Evolutionary conservation across 2,329 filamentous ascomycete genomes (phyloP), one percentile per base, ranked within the genome.

Genomic region (Calonectria pauciramosa): DNA sequence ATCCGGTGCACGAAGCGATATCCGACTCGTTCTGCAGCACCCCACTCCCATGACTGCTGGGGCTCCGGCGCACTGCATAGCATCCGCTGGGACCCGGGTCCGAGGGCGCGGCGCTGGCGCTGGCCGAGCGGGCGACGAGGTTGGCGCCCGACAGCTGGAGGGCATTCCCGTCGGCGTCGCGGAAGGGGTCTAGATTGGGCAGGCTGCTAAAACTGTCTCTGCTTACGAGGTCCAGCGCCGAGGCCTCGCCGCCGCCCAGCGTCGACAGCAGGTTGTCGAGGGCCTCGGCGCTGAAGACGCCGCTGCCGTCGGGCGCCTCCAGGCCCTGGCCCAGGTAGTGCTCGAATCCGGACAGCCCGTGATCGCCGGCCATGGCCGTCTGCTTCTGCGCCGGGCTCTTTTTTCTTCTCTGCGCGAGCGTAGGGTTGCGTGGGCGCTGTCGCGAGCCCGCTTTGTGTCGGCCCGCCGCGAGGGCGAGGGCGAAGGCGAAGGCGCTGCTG

Each of bases 31-130:
- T 52, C 16, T 70, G 68, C 68, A 54, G 38, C 11, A 70, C 44
- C 28, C 68, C 68, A 38, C 68, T 70, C 54, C 68, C 68, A 44
- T 70, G 68, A 36, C 68, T 70, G 56, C 68, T 70, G 68, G 68
- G 68, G 44, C 68, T 70, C 13, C 59, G 59, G 28, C 32, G 23
- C 38, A 18, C 30, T 20, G 38, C 60, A 65, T 65, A 32, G 41
- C 41, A 65, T 41, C 68, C 68, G 68, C 56, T 70, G 59, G 68
- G 68, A 4, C 44, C 60, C 11, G 44, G 59, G 13, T 52, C 68
- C 28, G 23, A 47, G 30, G 68, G 68, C 30, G 56, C 51, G 30
- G 56, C 23, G 54, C 28, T 41, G 41, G 41, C 36, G 36, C 34
- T 36, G 34, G 34, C 34, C 13, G 38, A 18, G 32, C 41, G 16